Evolutionary conservation across 2,329 filamentous ascomycete species (phyloP).

Genomic region (Aureobasidium lini): DNA sequence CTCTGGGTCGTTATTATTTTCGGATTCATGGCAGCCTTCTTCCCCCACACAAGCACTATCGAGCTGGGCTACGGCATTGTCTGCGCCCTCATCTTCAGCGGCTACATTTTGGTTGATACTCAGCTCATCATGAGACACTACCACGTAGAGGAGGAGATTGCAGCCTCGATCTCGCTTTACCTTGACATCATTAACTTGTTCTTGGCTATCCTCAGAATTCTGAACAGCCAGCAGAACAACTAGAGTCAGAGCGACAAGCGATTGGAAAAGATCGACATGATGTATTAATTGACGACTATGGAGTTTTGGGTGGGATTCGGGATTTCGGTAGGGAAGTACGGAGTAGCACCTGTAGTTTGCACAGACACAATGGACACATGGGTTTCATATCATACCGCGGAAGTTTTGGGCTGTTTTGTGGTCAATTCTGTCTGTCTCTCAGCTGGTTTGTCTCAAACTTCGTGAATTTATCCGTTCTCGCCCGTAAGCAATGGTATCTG

Average conservation of each 20-base stretch:
- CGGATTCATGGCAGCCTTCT: conserved; percentile 85
- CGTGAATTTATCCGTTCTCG: neutral
- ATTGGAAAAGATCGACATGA: neutral
- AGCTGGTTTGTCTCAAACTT: neutral
- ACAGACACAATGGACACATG: neutral
- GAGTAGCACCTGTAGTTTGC: neutral
- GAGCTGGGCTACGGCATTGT: conserved; percentile 82
- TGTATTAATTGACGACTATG: neutral
- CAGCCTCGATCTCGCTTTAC: conserved; percentile 82
- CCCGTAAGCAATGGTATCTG: neutral
- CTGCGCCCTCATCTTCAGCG: conserved; percentile 81
- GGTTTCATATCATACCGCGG: neutral
- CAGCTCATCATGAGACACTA: conserved; percentile 93
- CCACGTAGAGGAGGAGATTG: conserved; percentile 97
- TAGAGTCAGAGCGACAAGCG: conserved; percentile 37
- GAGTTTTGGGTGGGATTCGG: conserved; percentile 5
- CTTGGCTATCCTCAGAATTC: conserved; percentile 85
- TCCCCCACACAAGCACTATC: conserved; percentile 71
- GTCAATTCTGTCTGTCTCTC: neutral
- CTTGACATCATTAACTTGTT: conserved; percentile 96
- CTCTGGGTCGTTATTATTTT: conserved; percentile 89
- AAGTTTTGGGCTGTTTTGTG: neutral
- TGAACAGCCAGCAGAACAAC: conserved; percentile 95
- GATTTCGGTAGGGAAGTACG: neutral
- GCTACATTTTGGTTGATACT: conserved; percentile 92